Conservation (phyloP, 495 filamentous ascomycete genomes). For the Neurospora intermedia region DNA sequence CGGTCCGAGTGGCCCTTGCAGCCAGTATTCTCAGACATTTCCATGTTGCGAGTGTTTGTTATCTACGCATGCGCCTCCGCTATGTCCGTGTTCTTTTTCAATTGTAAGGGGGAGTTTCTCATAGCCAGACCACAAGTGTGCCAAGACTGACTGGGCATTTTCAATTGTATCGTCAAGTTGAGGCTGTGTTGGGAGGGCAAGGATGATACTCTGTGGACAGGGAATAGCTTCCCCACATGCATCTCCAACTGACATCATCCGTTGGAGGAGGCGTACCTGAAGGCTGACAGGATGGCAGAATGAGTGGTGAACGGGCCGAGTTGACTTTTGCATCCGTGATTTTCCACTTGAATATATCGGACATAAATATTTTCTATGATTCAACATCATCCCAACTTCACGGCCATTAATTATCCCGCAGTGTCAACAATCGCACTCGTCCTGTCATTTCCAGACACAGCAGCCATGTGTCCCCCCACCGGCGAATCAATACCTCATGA, state of each 20-base stretch:
- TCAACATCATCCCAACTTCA: not conserved
- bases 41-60: not conserved
- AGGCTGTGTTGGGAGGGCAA: not conserved
- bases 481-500: not conserved
- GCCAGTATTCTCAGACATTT: too few relatives aligned
- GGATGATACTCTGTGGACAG: not conserved
- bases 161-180: not conserved
- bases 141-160: not conserved
- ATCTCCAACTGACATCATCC: not conserved
- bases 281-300: not conserved
- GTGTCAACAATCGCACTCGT: not conserved
- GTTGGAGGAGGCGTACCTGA: not conserved
- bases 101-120: not conserved
- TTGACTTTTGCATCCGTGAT: not conserved
- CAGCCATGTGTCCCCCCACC: conserved; percentile 11
- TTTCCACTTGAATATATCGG: not conserved
- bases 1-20: too few relatives aligned
- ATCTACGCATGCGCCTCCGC: not conserved
- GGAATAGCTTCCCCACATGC: not conserved
- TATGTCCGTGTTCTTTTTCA: not conserved
- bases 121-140: not conserved
- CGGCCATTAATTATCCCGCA: not conserved
- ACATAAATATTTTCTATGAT: not conserved
- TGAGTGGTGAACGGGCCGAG: not conserved
- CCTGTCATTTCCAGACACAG: not conserved